These are phyloP conservation scores for Cyclostephanos invisitatus DNA, from an alignment of 108 stramenopile species.

Conservation along the genomic window DNA sequence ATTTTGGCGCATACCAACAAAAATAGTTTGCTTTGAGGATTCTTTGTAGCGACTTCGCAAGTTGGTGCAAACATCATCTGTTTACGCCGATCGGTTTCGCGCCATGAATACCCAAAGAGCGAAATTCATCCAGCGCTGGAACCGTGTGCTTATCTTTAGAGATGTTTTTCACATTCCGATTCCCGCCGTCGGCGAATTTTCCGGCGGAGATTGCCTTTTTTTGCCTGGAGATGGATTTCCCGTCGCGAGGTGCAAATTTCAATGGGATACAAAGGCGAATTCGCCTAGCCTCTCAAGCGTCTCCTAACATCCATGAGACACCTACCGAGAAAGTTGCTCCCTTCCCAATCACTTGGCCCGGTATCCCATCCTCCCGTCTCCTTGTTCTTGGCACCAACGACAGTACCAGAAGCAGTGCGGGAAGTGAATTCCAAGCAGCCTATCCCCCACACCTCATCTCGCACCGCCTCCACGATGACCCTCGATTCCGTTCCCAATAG, in stretches of 20 bases:
- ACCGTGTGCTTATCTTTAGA: neutral
- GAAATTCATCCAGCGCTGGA: neutral
- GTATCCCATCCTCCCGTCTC: constrained; percentile 36
- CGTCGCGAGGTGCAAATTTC: too few species aligned
- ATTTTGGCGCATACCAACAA: too few species aligned
- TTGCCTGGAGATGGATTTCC: neutral
- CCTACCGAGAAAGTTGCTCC: constrained; percentile 37
- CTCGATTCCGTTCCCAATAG: constrained; percentile 28
- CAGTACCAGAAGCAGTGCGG: neutral
- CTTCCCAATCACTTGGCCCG: constrained; percentile 25
- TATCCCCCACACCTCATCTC: constrained; percentile 39
- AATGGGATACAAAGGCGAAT: neutral
- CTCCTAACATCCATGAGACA: constrained; percentile 44
- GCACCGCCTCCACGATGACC: constrained; percentile 39
- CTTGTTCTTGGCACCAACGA: constrained; percentile 34
- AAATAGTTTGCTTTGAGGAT: neutral
- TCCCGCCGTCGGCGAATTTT: neutral
- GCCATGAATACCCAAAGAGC: neutral
- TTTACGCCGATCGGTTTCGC: neutral
- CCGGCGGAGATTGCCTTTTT: neutral
- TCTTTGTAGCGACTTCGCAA: neutral
- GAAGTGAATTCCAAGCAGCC: constrained; percentile 24
- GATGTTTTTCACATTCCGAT: too few species aligned
- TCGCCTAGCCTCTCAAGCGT: constrained; percentile 1
- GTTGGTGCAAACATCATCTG: neutral